Percentiles rank a stretch among this genome's conserved stretches.
These are phyloP conservation scores for Xerocomus minutiporus DNA, from an alignment of 1,284 basidiomycete species.

Conservation along the genomic window DNA sequence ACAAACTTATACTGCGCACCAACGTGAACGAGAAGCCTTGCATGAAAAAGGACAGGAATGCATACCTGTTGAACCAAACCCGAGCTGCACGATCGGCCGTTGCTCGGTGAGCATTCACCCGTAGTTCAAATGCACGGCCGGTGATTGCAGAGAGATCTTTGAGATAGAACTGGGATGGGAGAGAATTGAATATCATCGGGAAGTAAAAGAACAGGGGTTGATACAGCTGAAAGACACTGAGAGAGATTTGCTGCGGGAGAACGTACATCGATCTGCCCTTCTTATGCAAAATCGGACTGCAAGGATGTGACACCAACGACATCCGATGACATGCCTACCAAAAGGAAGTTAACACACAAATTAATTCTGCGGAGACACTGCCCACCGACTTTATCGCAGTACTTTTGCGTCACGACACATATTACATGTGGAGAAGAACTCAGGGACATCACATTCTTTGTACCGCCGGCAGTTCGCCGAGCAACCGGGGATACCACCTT, in stretches of 20 bases:
- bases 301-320: conserved; percentile 17
- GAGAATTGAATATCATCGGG: conserved; percentile 27
- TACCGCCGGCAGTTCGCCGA: conserved; percentile 21
- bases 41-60: not conserved
- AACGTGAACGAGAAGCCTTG: not conserved
- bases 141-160: conserved; percentile 34
- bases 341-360: conserved; percentile 25
- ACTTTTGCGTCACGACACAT: conserved; percentile 31
- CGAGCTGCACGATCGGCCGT: conserved; percentile 32
- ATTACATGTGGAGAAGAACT: conserved; percentile 26
- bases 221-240: conserved; percentile 29
- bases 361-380: conserved; percentile 25
- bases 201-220: conserved; percentile 12
- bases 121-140: conserved; percentile 34
- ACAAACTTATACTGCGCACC: conserved; percentile 27
- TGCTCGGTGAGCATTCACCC: conserved; percentile 29
- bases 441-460: conserved; percentile 29
- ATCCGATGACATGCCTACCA: conserved; percentile 19
- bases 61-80: conserved; percentile 29
- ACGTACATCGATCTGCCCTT: conserved; percentile 16
- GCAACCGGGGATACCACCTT: conserved; percentile 11
- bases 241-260: conserved; percentile 10
- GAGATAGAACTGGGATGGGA: conserved; percentile 31
- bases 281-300: conserved; percentile 28
- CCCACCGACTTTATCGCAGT: conserved; percentile 30